Evolutionary conservation across 2,329 filamentous ascomycete species (phyloP), one percentile per base, ranked within the genome.

Genomic region (Myriangium duriaei): DNA sequence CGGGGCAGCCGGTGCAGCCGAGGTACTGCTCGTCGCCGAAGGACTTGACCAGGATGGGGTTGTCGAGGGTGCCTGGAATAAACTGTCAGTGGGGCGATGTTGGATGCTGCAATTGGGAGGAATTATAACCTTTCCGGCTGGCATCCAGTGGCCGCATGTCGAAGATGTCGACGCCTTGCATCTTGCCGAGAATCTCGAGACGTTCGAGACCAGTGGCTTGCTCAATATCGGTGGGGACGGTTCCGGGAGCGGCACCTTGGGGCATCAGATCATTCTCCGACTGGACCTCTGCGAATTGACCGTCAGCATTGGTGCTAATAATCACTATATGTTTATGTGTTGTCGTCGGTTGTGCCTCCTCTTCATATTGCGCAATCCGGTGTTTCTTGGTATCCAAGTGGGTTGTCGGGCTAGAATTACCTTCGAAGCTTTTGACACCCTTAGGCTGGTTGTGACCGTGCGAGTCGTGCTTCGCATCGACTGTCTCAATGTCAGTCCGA

Each of bases 111-210:
- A 14, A n/a, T 4, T 11, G 17, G 13, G 9, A 32, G 19, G 19
- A 18, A 24, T 4, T 15, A 13, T 24, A 71, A 83, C 88, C 88
- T 64, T 74, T 75, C 59, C 91, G 79, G 62, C 81, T 91, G 47
- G 88, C 72, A 62, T 96, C 91, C 53, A 98, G 76, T 47, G 91
- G 91, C 65, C 77, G 80, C 91, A 96, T 94, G 69, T 98, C 87
- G 70, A 98, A 98, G 61, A 96, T 72, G 60, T 98, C 91, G 55
- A 95, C 71, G 50, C 91, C 87, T 72, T 96, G 85, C 81, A 96
- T 94, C 78, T 98, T 98, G 67, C 91, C 91, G 61, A 98, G 73
- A 57, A 98, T 91, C 68, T 98, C 91, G 53, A 98, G 76, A 76
- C 91, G 87, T 73, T 98, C 91, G 44, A 96, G 74, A 82, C 91